Evolutionary conservation across 305 asterid genomes (phyloP), one percentile per base, ranked within the genome.

Genomic region (Lippia alba): DNA sequence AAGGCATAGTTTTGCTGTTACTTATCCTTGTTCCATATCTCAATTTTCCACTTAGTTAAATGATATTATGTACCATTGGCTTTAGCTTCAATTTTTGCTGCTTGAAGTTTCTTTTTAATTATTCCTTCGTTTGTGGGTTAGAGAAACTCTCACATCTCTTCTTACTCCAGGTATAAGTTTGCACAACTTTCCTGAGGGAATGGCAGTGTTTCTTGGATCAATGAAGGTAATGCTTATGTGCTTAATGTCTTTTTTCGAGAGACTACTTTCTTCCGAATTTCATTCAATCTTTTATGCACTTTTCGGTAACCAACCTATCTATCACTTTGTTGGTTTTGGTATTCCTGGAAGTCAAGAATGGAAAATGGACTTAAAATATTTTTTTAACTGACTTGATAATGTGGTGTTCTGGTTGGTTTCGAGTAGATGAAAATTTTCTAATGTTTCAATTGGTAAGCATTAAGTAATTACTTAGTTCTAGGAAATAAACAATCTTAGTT

Each of bases 151-250:
- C 75, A 14, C 53, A 58, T 53, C 53, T 54, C 30, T 55, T 48
- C 9, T 36, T 67, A 55, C 24, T 56, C 73, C 84, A 91, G 98
- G 98, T 66, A 90, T 92, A 79, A 92, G 98, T 81, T 79, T 92
- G 87, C 98, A 92, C 81, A 92, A 92, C 80, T 92, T 92, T 76
- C 98, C 98, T 0, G 98, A 92, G 77, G 98, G 98, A 82, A 92
- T 92, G 98, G 96, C 96, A 2, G 98, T 92, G 19, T 92, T 92
- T 76, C 96, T 92, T 74, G 98, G 98, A 67, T 92, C 98, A 63
- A 74, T 88, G 49, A 92, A 92, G 96, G 98, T 92, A 75, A 19
- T 50, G 65, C 41, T 19, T 53, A 66, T 51, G 34, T 58, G 58
- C 67, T 60, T 46, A 17, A 46, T 45, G 32, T 18, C 30, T 67